Percentiles rank a stretch among this genome's conserved stretches.
Evolutionary conservation across 352 stramenopile species (phyloP).

Genomic region (Phytophthora ramorum): DNA sequence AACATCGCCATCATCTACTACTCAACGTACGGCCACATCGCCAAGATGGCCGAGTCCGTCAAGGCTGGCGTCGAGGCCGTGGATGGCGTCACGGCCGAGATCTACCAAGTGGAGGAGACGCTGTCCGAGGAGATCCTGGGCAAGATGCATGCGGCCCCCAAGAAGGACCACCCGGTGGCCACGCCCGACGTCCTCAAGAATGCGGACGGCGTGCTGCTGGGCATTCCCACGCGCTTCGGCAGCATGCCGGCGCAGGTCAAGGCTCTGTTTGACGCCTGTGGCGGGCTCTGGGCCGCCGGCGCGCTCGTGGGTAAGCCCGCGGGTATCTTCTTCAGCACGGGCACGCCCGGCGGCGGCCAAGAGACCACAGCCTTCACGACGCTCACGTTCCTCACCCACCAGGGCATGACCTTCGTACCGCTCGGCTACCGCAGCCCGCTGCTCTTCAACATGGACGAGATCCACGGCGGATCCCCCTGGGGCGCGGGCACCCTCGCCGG

Average conservation of each 20-base stretch:
- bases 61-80: constrained; percentile 78
- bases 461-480: constrained; percentile 35
- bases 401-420: constrained; percentile 32
- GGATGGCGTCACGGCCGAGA: constrained; percentile 60
- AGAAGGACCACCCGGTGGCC: constrained; percentile 74
- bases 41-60: constrained; percentile 74
- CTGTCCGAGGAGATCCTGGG: constrained; percentile 77
- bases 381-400: constrained; percentile 36
- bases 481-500: constrained; percentile 27
- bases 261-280: constrained; percentile 88
- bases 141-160: constrained; percentile 86
- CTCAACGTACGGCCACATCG: constrained; percentile 88
- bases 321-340: constrained; percentile 41
- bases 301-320: constrained; percentile 57
- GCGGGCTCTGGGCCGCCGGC: constrained; percentile 85
- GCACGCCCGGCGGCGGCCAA: constrained; percentile 33
- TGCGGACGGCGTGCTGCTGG: constrained; percentile 88
- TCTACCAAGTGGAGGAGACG: constrained; percentile 86
- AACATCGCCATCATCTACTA: constrained; percentile 90
- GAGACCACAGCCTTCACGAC: constrained; percentile 37
- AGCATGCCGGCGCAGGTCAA: constrained; percentile 88
- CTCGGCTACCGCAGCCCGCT: constrained; percentile 30
- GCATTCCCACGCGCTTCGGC: constrained; percentile 87
- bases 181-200: constrained; percentile 69
- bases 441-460: constrained; percentile 39